Evolutionary conservation across 805 yeast species (phyloP).

Genomic region (Wickerhamomyces bovis): DNA sequence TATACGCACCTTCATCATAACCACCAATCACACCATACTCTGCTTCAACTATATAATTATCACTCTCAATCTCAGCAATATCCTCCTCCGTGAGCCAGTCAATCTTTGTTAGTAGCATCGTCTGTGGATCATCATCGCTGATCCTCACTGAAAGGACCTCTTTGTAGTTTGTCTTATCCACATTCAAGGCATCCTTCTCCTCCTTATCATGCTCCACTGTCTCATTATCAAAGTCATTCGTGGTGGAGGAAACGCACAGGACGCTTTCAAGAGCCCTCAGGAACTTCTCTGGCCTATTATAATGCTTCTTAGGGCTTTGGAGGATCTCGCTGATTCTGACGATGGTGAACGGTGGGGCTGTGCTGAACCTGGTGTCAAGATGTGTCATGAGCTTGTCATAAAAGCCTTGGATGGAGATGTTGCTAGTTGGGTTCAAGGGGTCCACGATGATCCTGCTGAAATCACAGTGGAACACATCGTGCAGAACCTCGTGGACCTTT

Average conservation of each 20-base stretch:
- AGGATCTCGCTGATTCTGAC: slow-evolving; percentile 42
- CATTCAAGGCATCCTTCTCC: background rate
- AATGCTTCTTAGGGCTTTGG: slow-evolving; percentile 37
- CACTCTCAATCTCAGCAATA: slow-evolving; percentile 15
- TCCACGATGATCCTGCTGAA: slow-evolving; percentile 3
- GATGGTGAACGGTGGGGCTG: slow-evolving; percentile 41
- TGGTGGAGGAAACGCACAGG: slow-evolving; percentile 13
- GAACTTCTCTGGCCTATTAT: slow-evolving; percentile 34
- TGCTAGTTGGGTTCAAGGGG: slow-evolving; percentile 6
- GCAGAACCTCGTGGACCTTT: slow-evolving; percentile 8
- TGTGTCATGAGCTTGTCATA: slow-evolving; percentile 5
- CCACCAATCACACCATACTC: slow-evolving; percentile 1
- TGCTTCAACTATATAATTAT: slow-evolving; percentile 8
- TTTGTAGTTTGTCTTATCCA: background rate
- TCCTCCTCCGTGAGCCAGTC: slow-evolving; percentile 23
- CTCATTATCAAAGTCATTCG: slow-evolving; percentile 7
- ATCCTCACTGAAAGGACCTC: slow-evolving; percentile 1
- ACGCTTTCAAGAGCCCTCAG: slow-evolving; percentile 34
- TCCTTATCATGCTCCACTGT: background rate
- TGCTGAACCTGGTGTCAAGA: slow-evolving; percentile 8
- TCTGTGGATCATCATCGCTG: slow-evolving; percentile 16
- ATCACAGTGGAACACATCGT: slow-evolving; percentile 1
- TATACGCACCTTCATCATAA: slow-evolving; percentile 1
- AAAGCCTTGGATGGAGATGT: slow-evolving; percentile 8
- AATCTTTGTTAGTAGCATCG: slow-evolving; percentile 18